Conservation (phyloP, 2,329 filamentous ascomycete species). For the Neofusicoccum ribis region DNA sequence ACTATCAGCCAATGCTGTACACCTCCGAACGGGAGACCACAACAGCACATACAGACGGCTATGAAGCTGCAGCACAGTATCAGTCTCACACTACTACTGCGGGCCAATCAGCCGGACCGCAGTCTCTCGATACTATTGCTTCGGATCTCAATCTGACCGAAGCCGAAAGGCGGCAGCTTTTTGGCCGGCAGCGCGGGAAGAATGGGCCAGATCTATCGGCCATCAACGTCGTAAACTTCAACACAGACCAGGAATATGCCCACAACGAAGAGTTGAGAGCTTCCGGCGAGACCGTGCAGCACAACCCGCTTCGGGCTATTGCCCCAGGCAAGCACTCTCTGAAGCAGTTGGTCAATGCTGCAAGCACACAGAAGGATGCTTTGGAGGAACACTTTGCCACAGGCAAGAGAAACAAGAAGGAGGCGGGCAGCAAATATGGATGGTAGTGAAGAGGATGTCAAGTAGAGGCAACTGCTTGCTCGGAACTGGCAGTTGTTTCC, state of each 20-base stretch:
- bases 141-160: slow-evolving; percentile 76
- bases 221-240: slow-evolving; percentile 78
- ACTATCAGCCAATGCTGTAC: slow-evolving; percentile 43
- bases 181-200: slow-evolving; percentile 65
- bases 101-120: slow-evolving; percentile 28
- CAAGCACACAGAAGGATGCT: slow-evolving; percentile 78
- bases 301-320: slow-evolving; percentile 81
- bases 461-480: background rate
- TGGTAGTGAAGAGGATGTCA: slow-evolving; percentile 56
- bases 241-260: slow-evolving; percentile 83
- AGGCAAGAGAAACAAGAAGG: slow-evolving; percentile 75
- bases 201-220: slow-evolving; percentile 48
- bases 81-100: slow-evolving; percentile 1
- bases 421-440: slow-evolving; percentile 80
- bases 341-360: slow-evolving; percentile 82
- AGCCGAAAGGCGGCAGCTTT: slow-evolving; percentile 76
- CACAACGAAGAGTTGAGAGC: slow-evolving; percentile 77
- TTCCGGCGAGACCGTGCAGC: slow-evolving; percentile 66
- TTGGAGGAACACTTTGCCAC: slow-evolving; percentile 89
- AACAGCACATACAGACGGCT: background rate
- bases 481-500: background rate
- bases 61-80: background rate
- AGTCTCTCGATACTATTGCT: slow-evolving; percentile 70
- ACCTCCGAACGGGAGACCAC: slow-evolving; percentile 2
- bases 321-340: slow-evolving; percentile 88